Evolutionary conservation across 2,329 filamentous ascomycete species (phyloP), one percentile per base, ranked within the genome.

Genomic region (Colletotrichum agaves): DNA sequence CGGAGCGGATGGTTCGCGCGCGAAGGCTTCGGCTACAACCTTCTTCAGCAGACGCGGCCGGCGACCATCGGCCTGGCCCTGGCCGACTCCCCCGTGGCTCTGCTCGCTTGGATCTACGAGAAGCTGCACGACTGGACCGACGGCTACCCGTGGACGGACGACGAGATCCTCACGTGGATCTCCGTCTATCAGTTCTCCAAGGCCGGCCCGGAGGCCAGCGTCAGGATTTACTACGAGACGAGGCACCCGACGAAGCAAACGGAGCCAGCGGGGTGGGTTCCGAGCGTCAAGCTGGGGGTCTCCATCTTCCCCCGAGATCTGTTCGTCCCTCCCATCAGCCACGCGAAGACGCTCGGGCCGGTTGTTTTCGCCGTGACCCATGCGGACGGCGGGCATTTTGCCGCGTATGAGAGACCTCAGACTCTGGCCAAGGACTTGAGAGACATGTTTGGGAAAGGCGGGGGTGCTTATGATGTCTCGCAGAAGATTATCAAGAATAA

Each of bases 61-160:
- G 88, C 93, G 58, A 95, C 92, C 0, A 74, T 94, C 0, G 90
- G 89, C 0, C 93, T 92, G 73, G 88, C 83, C 0, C 81, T 94
- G 3, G 83, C 87, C 0, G 91, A 94, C 74, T 90, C 86, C 6
- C 93, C 92, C 0, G 86, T 92, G 0, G 91, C 86, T 0, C 79
- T 93, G 3, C 81, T 95, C 1, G 87, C 91, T 0, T 96, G 93
- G 93, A 89, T 95, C 37, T 92, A 92, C 71, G 93, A 95, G 78
- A 95, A 95, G 75, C 79, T 95, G 41, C 87, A 90, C 71, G 89
- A 92, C 72, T 95, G 92, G 92, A 89, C 89, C 0, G 91, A 94
- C 72, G 73, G 72, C 1, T 93, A 93, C 73, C 80, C 85, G 0
- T 94, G 91, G 91, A 90, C 87, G 0, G 89, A 93, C 69, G 91